Percentiles rank a stretch among this genome's conserved stretches.
Conservation (phyloP, 495 filamentous ascomycete genomes). For the Neurospora intermedia region DNA sequence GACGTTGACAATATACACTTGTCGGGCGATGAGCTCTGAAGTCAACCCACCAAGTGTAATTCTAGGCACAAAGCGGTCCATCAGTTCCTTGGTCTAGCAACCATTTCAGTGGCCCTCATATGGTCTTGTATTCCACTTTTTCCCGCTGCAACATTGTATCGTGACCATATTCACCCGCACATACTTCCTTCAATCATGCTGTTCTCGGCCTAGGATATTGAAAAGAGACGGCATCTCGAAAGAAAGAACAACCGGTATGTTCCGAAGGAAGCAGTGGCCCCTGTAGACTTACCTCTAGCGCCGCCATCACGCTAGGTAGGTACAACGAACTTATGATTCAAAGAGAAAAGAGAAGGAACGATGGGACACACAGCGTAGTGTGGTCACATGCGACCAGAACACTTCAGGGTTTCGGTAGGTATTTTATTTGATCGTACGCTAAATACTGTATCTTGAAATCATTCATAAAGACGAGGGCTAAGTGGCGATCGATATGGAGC, state of each 20-base stretch:
- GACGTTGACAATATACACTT: neutral
- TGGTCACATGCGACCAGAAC: constrained; percentile 9
- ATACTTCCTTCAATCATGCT: neutral
- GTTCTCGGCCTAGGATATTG: neutral
- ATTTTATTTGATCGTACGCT: neutral
- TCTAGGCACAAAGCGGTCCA: neutral
- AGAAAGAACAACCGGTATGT: neutral
- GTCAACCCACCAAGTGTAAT: neutral
- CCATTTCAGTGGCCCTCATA: neutral
- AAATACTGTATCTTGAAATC: neutral
- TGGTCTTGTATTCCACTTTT: neutral
- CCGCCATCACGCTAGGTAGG: neutral
- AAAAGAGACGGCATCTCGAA: neutral
- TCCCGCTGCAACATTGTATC: neutral
- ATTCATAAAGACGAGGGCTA: neutral
- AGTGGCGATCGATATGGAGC: neutral
- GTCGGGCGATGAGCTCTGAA: neutral
- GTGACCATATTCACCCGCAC: neutral
- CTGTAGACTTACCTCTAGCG: neutral
- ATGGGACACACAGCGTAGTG: neutral
- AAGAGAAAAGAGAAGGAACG: neutral
- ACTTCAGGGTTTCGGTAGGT: neutral
- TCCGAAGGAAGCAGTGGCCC: neutral
- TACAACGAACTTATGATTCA: neutral
- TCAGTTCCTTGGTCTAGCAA: neutral